Evolutionary conservation across 139 green algal species (phyloP), one percentile per base, ranked within the genome.

Genomic region (Pleodorina starrii): DNA sequence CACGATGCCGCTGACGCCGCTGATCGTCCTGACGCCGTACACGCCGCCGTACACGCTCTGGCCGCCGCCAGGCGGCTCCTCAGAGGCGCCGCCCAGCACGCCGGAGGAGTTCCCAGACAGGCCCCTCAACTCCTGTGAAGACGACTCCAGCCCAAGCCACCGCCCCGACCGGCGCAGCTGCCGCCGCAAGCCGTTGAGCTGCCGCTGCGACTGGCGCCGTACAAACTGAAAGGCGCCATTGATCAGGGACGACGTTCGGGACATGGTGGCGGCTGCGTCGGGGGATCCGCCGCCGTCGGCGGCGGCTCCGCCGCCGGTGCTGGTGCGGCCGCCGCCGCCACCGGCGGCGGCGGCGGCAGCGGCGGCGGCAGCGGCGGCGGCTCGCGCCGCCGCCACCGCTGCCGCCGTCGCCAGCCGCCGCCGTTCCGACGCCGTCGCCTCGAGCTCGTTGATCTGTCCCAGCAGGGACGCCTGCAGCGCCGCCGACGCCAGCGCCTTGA

Each of bases 401-500:
- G 42, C 60, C 66, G 27, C n/a, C 63, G 43, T 35, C 35, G 6
- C 42, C 40, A 43, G 19, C 9, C 40, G 29, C 36, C 81, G 63
- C 23, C 81, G 40, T 16, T 36, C 63, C 16, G 44, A 44, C 23
- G 63, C 43, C 43, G 23, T 43, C 16, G 23, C 43, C 63, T 87
- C 63, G 9, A 46, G n/a, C 2, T 35, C 63, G n/a, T 48, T 48
- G 43, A 87, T 87, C 63, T 78, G 35, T 14, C 43, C 44, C 1
- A 87, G 81, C 16, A 87, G 66, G 4, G 79, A 36, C 29, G 21
- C 42, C 42, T 87, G 81, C 43, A 87, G 66, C 21, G 81, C 81
- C 43, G 81, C 63, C 14, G 60, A 59, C 23, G 81, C 81, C 59
- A 87, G 81, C 16, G 63, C 63, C 42, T 79, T 78, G 6, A 87